Evolutionary conservation across 768 basidiomycete genomes (phyloP).

Genomic region (Paxillus rubicundulus): DNA sequence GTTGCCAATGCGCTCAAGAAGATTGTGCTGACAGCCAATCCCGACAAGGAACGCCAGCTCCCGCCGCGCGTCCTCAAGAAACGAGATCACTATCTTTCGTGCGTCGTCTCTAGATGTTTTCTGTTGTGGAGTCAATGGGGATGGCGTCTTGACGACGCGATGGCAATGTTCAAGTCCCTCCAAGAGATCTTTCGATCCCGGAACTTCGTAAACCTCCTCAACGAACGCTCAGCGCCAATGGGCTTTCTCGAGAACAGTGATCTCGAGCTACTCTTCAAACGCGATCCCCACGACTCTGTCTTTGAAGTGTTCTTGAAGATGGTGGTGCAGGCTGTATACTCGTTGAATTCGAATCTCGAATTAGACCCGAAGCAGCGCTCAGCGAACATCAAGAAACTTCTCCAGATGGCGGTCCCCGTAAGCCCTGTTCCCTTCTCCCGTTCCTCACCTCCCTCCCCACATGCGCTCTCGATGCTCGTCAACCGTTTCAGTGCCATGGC

Average conservation of each 20-base stretch:
- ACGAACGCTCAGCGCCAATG: slow-evolving; percentile 65
- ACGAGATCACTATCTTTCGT: slow-evolving; percentile 68
- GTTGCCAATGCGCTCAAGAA: slow-evolving; percentile 54
- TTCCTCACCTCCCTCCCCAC: slow-evolving; percentile 43
- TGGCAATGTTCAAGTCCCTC: slow-evolving; percentile 58
- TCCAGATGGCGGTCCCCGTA: slow-evolving; percentile 71
- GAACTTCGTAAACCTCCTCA: slow-evolving; percentile 67
- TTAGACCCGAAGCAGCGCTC: slow-evolving; percentile 34
- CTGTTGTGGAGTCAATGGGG: slow-evolving; percentile 72
- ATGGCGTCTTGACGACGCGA: slow-evolving; percentile 65
- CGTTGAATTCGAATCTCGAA: slow-evolving; percentile 33
- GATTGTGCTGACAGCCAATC: slow-evolving; percentile 54
- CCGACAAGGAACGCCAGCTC: slow-evolving; percentile 39
- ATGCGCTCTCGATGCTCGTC: slow-evolving; percentile 71
- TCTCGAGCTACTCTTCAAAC: slow-evolving; percentile 48
- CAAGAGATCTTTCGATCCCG: slow-evolving; percentile 74
- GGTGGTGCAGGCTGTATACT: slow-evolving; percentile 56
- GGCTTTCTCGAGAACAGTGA: slow-evolving; percentile 61
- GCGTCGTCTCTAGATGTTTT: slow-evolving; percentile 71
- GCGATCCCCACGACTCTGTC: slow-evolving; percentile 60
- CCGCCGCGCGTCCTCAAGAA: slow-evolving; percentile 41
- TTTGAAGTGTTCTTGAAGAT: slow-evolving; percentile 83
- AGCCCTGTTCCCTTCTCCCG: slow-evolving; percentile 65
- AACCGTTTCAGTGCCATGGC: slow-evolving; percentile 79
- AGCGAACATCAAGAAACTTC: slow-evolving; percentile 58